phyloP scores from a whole-genome alignment of 2,329 filamentous ascomycete genomes.

The Escovopsis weberi region DNA sequence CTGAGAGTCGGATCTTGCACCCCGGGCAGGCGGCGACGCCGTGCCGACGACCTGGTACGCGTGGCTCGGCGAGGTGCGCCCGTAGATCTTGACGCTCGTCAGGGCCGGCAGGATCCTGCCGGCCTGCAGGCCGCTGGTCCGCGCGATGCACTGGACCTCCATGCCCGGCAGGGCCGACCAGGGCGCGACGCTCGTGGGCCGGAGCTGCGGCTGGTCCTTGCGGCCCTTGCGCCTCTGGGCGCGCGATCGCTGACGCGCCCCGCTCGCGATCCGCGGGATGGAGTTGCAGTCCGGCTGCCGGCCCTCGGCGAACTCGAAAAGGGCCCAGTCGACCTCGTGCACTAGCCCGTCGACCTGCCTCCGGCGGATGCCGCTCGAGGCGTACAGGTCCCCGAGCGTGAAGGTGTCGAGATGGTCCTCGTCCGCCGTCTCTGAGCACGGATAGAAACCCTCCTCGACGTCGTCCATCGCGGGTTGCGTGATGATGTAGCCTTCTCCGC shows the following conservation, averaged over 20 bases:
- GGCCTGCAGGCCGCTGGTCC: constrained; percentile 69
- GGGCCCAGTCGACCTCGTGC: constrained; percentile 91
- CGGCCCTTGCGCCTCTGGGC: constrained; percentile 8
- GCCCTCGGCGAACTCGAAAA: constrained; percentile 64
- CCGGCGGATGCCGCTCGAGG: constrained; percentile 76
- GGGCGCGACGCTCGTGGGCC: constrained; percentile 45
- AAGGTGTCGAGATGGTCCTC: constrained; percentile 75
- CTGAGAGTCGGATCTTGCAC: neutral
- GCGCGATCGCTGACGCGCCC: constrained; percentile 5
- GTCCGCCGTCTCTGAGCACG: constrained; percentile 52
- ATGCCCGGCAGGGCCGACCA: constrained; percentile 53
- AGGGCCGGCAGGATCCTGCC: constrained; percentile 67
- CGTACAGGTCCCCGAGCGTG: constrained; percentile 69
- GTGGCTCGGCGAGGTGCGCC: constrained; percentile 65
- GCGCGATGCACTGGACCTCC: constrained; percentile 74
- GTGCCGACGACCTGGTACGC: constrained; percentile 45
- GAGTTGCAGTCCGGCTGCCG: constrained; percentile 59
- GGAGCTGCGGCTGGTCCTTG: constrained; percentile 16
- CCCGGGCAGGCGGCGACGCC: no score
- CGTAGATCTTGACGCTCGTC: constrained; percentile 76
- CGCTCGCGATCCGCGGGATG: constrained; percentile 32
- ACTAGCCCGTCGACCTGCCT: constrained; percentile 55
- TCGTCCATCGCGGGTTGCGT: constrained; percentile 89
- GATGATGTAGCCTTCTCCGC: constrained; percentile 63
- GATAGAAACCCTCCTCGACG: constrained; percentile 70